Evolutionary conservation across 2,329 filamentous ascomycete species (phyloP).

Genomic region (Fusarium verrucosum): DNA sequence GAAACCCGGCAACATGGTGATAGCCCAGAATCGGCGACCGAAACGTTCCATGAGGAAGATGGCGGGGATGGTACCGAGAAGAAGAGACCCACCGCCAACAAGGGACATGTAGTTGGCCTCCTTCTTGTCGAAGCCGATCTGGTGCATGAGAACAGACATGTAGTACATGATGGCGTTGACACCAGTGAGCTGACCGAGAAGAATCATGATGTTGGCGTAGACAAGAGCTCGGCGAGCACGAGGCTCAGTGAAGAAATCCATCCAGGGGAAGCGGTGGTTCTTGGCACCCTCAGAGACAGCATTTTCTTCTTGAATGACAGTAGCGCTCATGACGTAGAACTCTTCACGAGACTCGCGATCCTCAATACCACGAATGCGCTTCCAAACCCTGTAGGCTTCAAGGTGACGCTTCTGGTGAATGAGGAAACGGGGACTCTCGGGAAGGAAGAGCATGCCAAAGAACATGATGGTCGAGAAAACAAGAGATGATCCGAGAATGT

Average conservation of each 20-base stretch:
- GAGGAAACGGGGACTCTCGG: conserved; percentile 73
- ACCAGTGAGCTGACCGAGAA: conserved; percentile 75
- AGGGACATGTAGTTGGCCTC: conserved; percentile 78
- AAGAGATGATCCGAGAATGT: conserved; percentile 76
- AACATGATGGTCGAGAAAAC: conserved; percentile 66
- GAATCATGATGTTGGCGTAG: conserved; percentile 75
- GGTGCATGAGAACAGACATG: conserved; percentile 72
- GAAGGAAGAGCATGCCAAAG: conserved; percentile 73
- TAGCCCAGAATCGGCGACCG: conserved; percentile 79
- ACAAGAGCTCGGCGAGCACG: conserved; percentile 72
- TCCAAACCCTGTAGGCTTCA: conserved; percentile 71
- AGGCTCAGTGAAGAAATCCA: conserved; percentile 77
- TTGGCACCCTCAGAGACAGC: conserved; percentile 59
- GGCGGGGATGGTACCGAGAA: conserved; percentile 74
- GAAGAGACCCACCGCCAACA: conserved; percentile 73
- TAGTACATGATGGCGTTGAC: conserved; percentile 77
- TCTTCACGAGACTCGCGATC: conserved; percentile 69
- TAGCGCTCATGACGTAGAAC: conserved; percentile 76
- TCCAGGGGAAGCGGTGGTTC: conserved; percentile 70
- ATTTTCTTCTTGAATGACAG: conserved; percentile 66
- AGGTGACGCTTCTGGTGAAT: conserved; percentile 68
- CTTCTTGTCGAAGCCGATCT: conserved; percentile 71
- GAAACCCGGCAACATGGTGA: conserved; percentile 75
- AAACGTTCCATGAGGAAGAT: conserved; percentile 77
- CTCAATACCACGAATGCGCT: conserved; percentile 71